Percentiles rank a stretch among this genome's conserved stretches.
These are phyloP conservation scores for Alternaria gansuensis DNA, from an alignment of 2,329 filamentous ascomycete genomes.

Conservation along the genomic window DNA sequence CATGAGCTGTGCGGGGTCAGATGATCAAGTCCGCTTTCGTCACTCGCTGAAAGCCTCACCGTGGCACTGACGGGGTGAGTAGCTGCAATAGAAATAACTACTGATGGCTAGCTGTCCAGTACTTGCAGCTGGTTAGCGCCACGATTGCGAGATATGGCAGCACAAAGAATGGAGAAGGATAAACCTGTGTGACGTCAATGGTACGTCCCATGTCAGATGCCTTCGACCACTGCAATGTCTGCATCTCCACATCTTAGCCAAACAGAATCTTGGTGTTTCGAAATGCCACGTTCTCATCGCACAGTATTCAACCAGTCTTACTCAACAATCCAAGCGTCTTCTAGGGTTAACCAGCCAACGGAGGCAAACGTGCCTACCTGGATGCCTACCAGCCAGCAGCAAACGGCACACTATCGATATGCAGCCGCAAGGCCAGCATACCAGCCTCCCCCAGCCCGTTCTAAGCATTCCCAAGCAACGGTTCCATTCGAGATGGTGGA, in stretches of 20 bases:
- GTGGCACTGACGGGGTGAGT: conserved; percentile 3
- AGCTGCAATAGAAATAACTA: conserved; percentile 12
- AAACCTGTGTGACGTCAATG: conserved; percentile 18
- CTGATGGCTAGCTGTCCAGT: conserved; percentile 4
- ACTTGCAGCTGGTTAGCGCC: conserved; percentile 4
- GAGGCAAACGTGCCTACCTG: conserved; percentile 11
- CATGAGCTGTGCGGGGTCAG: conserved; percentile 11
- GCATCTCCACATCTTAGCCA: conserved; percentile 6
- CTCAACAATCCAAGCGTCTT: conserved; percentile 2
- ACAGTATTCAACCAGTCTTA: conserved; percentile 6
- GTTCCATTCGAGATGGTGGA: conserved; percentile 16
- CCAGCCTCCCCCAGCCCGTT: conserved; percentile 9
- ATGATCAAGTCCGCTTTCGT: conserved; percentile 10
- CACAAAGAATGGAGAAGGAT: not conserved
- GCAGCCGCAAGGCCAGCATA: conserved; percentile 9
- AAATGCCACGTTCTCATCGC: conserved; percentile 3
- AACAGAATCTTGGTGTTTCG: conserved; percentile 12
- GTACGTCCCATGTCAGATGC: conserved; percentile 8
- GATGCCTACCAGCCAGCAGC: not conserved
- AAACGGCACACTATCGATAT: conserved; percentile 20
- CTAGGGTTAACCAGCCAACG: conserved; percentile 4
- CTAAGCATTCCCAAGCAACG: conserved; percentile 20
- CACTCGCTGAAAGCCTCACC: conserved; percentile 8
- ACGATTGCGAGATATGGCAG: conserved; percentile 7
- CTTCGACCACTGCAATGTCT: conserved; percentile 3